These are phyloP conservation scores for Herpetomonas tarakana DNA, from an alignment of 208 protist genomes.

Conservation along the genomic window DNA sequence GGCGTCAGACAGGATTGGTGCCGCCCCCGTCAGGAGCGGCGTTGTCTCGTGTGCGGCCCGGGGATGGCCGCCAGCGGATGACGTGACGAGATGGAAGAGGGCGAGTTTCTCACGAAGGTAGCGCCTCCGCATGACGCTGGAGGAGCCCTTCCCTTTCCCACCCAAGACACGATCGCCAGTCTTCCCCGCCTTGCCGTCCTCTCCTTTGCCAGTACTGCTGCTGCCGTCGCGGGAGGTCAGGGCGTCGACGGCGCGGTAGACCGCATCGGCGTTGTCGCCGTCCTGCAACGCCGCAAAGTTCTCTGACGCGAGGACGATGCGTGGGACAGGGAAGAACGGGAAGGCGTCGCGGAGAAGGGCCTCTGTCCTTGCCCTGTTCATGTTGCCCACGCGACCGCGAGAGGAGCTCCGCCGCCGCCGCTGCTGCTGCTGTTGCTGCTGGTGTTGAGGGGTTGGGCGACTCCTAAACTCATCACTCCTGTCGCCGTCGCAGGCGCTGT, in stretches of 20 bases:
- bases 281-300: conserved; percentile 58
- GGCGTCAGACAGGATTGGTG: conserved; percentile 1
- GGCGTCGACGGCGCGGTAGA: conserved; percentile 5
- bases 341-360: conserved; percentile 2
- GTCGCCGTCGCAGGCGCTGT: not conserved
- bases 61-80: not conserved
- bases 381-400: not conserved
- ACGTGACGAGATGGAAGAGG: conserved; percentile 7
- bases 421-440: not conserved
- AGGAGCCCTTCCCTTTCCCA: not conserved
- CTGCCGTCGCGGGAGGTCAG: not conserved
- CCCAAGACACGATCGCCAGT: too few species aligned
- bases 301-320: conserved; percentile 55
- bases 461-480: not conserved
- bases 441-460: not conserved
- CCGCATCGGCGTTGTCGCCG: conserved; percentile 25
- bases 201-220: conserved; percentile 5
- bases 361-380: not conserved
- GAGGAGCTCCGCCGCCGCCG: not conserved
- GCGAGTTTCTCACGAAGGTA: conserved; percentile 7
- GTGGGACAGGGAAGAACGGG: conserved; percentile 54
- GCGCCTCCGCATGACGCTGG: not conserved
- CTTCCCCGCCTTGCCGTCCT: not conserved
- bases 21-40: not conserved
- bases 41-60: not conserved